Base-by-base conservation (phyloP, 352 stramenopile species). In the Pythium phragmitis region DNA sequence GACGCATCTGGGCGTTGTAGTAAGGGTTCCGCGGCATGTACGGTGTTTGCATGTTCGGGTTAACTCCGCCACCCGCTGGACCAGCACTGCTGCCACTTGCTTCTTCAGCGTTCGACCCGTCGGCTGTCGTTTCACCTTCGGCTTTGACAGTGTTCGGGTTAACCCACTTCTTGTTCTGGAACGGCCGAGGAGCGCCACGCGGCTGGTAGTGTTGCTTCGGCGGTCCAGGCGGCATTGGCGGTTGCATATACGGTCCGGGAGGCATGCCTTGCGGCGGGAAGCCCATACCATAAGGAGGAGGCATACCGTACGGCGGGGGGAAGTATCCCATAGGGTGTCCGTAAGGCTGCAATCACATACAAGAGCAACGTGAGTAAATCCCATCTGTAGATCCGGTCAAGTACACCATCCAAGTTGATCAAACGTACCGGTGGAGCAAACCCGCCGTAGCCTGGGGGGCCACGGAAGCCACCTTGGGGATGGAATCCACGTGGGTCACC, bases 101-200 rank as follows among this genome's bases (percentile, higher is more conserved):
- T 21, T 57, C 52, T 19, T 61, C 41, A 4, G 62, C 50, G 14
- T 65, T 62, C 2, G 69, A 60, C n/a, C 58, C 68, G 16, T 56
- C 46, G 7, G 76, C 69, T 30, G 64, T 60, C 65, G 73, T 64
- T 17, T 66, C 68, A 1, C 55, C 65, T 49, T 87, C 82, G 11
- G 70, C 47, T 67, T 89, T 91, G 21, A 70, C 77, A 28, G 80
- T 78, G 45, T 89, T 91, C 8, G 86, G 86, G 69, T 95, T 95
- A 9, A 95, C 82, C 86, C 86, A 95, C 59, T 78, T 93, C 47
- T 77, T 75, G 59, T 95, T 93, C 65, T 89, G 80, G 66, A 91
- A 95, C n/a, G 68, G 60, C 60, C 76, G 77, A 45, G 79, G 80
- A 28, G 80, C 70, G 21, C 70, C 78, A 26, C 77, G 78, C 57